A percentile compares a stretch with the other conserved stretches of the same genome.
These are phyloP conservation scores for Collybiopsis confluens DNA, from an alignment of 768 basidiomycete genomes.

Conservation along the genomic window DNA sequence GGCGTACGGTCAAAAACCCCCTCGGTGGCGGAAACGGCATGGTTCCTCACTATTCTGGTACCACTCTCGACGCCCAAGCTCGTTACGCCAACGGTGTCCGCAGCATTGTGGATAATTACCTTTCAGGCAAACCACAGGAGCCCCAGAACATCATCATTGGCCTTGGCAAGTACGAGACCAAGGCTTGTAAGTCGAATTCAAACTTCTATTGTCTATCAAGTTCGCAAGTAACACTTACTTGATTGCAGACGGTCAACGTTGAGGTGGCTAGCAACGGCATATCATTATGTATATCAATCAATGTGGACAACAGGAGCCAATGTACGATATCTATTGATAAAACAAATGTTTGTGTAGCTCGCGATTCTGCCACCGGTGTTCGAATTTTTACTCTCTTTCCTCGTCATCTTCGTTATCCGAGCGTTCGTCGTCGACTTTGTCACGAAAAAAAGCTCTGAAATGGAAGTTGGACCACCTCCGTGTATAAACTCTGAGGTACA, in stretches of 20 bases:
- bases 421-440: constrained; percentile 49
- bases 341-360: background rate
- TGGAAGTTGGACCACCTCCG: background rate
- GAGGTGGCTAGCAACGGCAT: constrained; percentile 15
- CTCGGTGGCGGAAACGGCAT: constrained; percentile 86
- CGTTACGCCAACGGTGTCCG: constrained; percentile 76
- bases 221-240: background rate
- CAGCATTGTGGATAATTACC: constrained; percentile 70
- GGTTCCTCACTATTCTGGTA: constrained; percentile 85
- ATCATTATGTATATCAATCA: too few species aligned
- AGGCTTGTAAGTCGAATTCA: constrained; percentile 32
- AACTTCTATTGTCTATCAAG: background rate
- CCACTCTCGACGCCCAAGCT: constrained; percentile 84
- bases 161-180: constrained; percentile 49
- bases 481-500: background rate
- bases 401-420: constrained; percentile 59
- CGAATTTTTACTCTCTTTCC: constrained; percentile 28
- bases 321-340: background rate
- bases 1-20: constrained; percentile 79
- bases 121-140: constrained; percentile 61
- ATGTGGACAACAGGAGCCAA: background rate
- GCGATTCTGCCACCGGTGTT: background rate
- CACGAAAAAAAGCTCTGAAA: background rate
- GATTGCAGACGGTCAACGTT: constrained; percentile 48
- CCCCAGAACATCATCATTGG: constrained; percentile 80